Conservation (phyloP, 805 yeast genomes). For the Suhomyces tanzawaensis region DNA sequence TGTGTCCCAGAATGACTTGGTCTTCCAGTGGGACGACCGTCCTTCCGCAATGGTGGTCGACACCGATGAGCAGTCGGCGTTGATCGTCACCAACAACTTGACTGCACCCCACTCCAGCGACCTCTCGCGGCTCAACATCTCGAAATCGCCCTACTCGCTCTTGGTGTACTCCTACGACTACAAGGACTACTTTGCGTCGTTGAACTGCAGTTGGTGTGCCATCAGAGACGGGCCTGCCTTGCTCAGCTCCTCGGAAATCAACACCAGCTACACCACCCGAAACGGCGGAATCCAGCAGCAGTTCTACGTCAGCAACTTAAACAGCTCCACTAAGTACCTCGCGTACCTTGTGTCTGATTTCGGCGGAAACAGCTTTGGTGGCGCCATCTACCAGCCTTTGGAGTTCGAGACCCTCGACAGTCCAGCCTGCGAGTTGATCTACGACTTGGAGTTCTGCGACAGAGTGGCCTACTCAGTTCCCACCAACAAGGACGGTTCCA, state of each 20-base stretch:
- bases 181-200: conserved; percentile 29
- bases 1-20: conserved; percentile 58
- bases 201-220: conserved; percentile 71
- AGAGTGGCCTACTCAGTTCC: conserved; percentile 91
- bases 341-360: conserved; percentile 61
- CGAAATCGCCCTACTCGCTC: conserved; percentile 34
- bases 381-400: conserved; percentile 57
- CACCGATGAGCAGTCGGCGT: conserved; percentile 64
- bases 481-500: conserved; percentile 18
- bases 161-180: conserved; percentile 48
- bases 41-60: conserved; percentile 60
- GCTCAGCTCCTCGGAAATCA: conserved; percentile 17
- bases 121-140: conserved; percentile 17
- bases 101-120: conserved; percentile 12
- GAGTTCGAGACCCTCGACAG: conserved; percentile 54
- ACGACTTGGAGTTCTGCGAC: conserved; percentile 71
- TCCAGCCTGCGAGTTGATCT: conserved; percentile 69
- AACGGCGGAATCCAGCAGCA: conserved; percentile 55
- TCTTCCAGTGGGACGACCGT: conserved; percentile 66
- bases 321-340: conserved; percentile 57
- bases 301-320: conserved; percentile 60
- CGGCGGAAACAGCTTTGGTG: conserved; percentile 48
- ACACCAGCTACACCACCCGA: conserved; percentile 41
- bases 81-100: conserved; percentile 60
- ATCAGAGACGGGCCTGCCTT: conserved; percentile 51